Conservation (phyloP, 768 basidiomycete genomes). For the Mycena vitilis region DNA sequence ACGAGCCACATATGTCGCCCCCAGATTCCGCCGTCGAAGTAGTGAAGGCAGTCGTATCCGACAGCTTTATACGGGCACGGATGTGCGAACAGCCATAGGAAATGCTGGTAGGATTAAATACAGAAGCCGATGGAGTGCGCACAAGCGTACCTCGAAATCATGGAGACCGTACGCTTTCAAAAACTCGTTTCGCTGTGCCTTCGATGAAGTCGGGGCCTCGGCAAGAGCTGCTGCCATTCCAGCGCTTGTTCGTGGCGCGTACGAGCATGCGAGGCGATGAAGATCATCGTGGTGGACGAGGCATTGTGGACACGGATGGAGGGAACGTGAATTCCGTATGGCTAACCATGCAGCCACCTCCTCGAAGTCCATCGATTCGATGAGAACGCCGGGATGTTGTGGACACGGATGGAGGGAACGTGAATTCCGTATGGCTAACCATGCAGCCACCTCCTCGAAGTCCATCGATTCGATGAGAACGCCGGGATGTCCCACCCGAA, state of each 20-base stretch:
- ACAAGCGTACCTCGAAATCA: slow-evolving; percentile 13
- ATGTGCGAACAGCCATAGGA: slow-evolving; percentile 19
- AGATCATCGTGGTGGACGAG: slow-evolving; percentile 17
- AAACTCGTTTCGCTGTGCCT: neutral
- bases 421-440: slow-evolving; percentile 24
- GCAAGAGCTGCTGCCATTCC: too few relatives aligned
- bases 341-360: slow-evolving; percentile 26
- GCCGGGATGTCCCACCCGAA: slow-evolving; percentile 18
- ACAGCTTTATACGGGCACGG: slow-evolving; percentile 19
- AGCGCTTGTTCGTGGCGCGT: neutral
- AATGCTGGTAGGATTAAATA: neutral
- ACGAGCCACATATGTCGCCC: slow-evolving; percentile 23
- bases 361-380: slow-evolving; percentile 33
- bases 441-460: slow-evolving; percentile 28
- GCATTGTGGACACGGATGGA: slow-evolving; percentile 28
- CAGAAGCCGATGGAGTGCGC: neutral
- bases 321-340: slow-evolving; percentile 3
- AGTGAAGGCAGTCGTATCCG: slow-evolving; percentile 26
- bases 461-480: slow-evolving; percentile 33
- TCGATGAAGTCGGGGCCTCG: slow-evolving; percentile 1
- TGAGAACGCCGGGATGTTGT: too few relatives aligned
- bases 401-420: slow-evolving; percentile 27
- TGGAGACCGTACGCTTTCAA: slow-evolving; percentile 11
- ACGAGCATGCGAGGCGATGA: neutral
- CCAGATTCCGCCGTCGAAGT: slow-evolving; percentile 19